Percentiles rank a stretch among this genome's conserved stretches.
phyloP scores from a whole-genome alignment of 768 basidiomycete genomes.

The Hygrophorus russula region DNA sequence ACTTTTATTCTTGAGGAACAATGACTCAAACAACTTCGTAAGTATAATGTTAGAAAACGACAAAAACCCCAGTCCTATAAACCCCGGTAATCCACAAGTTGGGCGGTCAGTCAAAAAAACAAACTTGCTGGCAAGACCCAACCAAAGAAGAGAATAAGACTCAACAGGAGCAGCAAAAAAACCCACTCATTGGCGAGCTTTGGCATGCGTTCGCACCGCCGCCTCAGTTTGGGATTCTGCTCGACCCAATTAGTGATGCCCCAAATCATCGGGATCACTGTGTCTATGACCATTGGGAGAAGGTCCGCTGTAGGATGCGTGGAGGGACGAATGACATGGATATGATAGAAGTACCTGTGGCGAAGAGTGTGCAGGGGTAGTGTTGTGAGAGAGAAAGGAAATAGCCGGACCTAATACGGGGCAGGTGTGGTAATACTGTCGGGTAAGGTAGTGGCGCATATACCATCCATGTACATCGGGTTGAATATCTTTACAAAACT shows the following conservation, averaged over 20 bases:
- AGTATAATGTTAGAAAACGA: constrained; percentile 68
- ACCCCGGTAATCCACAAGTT: constrained; percentile 61
- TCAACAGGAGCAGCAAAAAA: constrained; percentile 26
- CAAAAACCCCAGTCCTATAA: constrained; percentile 81
- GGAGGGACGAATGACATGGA: constrained; percentile 62
- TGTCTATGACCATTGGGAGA: constrained; percentile 78
- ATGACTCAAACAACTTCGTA: constrained; percentile 77
- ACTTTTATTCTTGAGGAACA: constrained; percentile 73
- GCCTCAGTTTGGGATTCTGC: constrained; percentile 75
- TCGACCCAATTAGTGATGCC: constrained; percentile 60
- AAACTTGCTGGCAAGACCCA: too few species aligned
- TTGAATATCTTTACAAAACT: too few species aligned
- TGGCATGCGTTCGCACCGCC: constrained; percentile 71
- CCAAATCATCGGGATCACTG: constrained; percentile 76
- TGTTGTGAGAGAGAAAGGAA: too few species aligned
- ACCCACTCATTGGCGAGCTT: constrained; percentile 45
- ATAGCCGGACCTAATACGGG: background rate
- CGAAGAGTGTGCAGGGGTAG: too few species aligned
- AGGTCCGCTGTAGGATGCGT: constrained; percentile 48
- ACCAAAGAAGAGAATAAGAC: too few species aligned
- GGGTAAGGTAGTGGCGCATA: too few species aligned
- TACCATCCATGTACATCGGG: too few species aligned
- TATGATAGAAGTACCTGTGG: constrained; percentile 66
- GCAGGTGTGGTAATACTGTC: too few species aligned
- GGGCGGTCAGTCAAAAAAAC: too few species aligned